Percentiles rank a stretch among this genome's conserved stretches.
Conservation (phyloP, 352 stramenopile genomes). For the Nothophytophthora sp. region DNA sequence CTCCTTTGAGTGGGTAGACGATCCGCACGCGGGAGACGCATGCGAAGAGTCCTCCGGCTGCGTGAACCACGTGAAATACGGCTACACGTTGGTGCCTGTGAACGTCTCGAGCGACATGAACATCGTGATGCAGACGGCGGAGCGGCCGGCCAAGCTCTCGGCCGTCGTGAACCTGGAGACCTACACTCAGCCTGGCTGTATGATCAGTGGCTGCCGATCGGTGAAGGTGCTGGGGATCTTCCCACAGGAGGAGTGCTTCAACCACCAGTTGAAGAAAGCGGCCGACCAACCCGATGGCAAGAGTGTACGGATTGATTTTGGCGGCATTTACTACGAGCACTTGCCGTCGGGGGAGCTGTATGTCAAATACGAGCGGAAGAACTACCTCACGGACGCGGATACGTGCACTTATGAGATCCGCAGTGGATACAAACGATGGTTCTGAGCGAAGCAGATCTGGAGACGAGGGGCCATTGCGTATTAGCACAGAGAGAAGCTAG, state of each 20-base stretch:
- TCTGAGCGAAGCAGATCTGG: too few relatives aligned
- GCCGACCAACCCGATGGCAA: constrained; percentile 39
- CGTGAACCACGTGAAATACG: constrained; percentile 54
- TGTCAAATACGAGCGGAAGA: constrained; percentile 53
- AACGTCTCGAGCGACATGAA: constrained; percentile 33
- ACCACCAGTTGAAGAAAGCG: constrained; percentile 29
- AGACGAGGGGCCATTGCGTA: too few relatives aligned
- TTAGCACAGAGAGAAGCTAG: too few relatives aligned
- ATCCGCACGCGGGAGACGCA: constrained; percentile 40
- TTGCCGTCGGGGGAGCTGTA: constrained; percentile 55
- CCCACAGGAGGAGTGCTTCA: constrained; percentile 49
- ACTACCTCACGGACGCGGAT: constrained; percentile 43
- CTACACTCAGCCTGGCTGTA: constrained; percentile 51
- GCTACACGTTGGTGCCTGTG: constrained; percentile 45
- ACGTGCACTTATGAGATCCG: constrained; percentile 54
- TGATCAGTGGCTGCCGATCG: constrained; percentile 40
- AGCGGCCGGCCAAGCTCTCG: constrained; percentile 30
- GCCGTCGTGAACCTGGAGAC: constrained; percentile 45
- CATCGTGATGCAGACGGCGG: constrained; percentile 42
- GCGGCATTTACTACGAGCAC: constrained; percentile 60
- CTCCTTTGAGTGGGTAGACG: constrained; percentile 43
- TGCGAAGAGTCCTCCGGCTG: constrained; percentile 33
- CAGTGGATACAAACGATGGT: constrained; percentile 60
- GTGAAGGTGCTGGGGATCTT: constrained; percentile 36
- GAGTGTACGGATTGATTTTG: constrained; percentile 45